These are phyloP conservation scores for Lanmaoa rubissima DNA, from an alignment of 768 basidiomycete genomes.

Conservation along the genomic window DNA sequence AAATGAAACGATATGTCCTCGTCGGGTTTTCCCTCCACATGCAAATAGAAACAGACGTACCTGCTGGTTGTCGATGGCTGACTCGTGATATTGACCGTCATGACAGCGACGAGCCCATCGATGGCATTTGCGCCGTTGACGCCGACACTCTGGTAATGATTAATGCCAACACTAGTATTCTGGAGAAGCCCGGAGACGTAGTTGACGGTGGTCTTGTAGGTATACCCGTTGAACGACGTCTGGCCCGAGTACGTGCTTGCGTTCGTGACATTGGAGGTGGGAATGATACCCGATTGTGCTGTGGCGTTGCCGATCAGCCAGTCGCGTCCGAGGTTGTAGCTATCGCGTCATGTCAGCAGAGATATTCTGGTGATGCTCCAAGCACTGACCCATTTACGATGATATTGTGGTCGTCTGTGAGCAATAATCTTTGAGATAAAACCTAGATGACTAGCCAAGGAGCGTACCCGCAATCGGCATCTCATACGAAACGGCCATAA, in stretches of 20 bases:
- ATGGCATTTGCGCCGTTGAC: conserved; percentile 55
- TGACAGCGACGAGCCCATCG: conserved; percentile 81
- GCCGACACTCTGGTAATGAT: conserved; percentile 59
- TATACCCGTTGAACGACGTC: conserved; percentile 64
- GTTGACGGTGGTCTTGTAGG: conserved; percentile 64
- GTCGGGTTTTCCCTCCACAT: not conserved
- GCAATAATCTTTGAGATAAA: not conserved
- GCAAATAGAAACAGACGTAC: conserved; percentile 12
- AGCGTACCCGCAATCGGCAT: conserved; percentile 55
- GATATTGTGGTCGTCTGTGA: conserved; percentile 64
- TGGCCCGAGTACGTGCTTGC: conserved; percentile 58
- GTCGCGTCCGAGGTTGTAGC: conserved; percentile 82
- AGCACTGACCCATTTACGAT: conserved; percentile 58
- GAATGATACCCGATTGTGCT: conserved; percentile 30
- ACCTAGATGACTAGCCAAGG: conserved; percentile 6
- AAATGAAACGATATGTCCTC: not conserved
- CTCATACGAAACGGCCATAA: conserved; percentile 77
- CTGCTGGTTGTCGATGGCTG: conserved; percentile 29
- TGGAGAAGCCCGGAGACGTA: conserved; percentile 71
- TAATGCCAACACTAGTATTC: conserved; percentile 68
- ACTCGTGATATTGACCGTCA: conserved; percentile 65
- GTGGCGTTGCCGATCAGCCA: conserved; percentile 87
- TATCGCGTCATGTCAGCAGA: conserved; percentile 13
- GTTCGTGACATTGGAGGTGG: conserved; percentile 38
- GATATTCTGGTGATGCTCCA: not conserved